Base-by-base conservation (phyloP, 129 eudicot genomes). In the Artemisia annua region DNA sequence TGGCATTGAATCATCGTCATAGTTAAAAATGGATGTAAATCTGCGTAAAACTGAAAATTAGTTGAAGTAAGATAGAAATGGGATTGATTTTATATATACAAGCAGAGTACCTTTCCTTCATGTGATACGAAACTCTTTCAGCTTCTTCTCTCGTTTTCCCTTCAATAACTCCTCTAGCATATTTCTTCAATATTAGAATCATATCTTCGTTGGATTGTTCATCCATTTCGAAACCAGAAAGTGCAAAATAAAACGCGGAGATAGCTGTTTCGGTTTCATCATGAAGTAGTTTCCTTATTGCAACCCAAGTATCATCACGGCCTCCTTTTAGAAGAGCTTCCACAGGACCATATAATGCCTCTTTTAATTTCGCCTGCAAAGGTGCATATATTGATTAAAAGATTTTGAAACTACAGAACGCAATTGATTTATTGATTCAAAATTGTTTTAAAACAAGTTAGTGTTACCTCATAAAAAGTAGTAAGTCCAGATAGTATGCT, bases 301-400 rank as follows among this genome's bases (percentile, higher is more conserved):
- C 83, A 18, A 87, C 91, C 97, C 97, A 91, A 28, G 97, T 88
- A 43, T 91, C 91, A 77, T 86, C 91, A 49, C 83, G 71, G 39
- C 96, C 96, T 26, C 85, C 85, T 65, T 91, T 96, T 67, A 91
- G 78, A 78, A 91, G 85, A 39, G 96, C 91, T 70, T 91, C 92
- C 51, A 91, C 90, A 11, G 97, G 91, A 73, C 87, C 91, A 58
- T 85, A 55, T 69, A 91, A 77, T 51, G 93, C 96, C 20, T 84
- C 87, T 39, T 81, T 78, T 56, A 91, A 66, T 77, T 88, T 88
- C 52, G 54, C 71, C 97, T 91, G 81, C 82, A 66, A 44, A 74
- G 11, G 32, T 2, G 46, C 46, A 39, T 39, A 39, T 39, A 39
- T 39, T 39, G 46, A 39, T 39, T 39, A 39, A 39, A 7, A 7